Base-by-base conservation (phyloP, 345 rosid species). In the Hibiscus trionum region DNA sequence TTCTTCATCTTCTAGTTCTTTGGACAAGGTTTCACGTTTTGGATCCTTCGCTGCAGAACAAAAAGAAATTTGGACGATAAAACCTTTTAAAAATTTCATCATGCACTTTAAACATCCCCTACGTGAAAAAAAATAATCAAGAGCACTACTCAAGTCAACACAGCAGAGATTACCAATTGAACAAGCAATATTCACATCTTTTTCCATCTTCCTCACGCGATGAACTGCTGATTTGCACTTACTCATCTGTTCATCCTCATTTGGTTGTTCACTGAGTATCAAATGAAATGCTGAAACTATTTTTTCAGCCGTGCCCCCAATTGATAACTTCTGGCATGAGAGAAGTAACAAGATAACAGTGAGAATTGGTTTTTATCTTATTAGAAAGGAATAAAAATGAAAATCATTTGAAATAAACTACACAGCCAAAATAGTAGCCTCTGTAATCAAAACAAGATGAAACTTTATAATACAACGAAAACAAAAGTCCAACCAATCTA, bases 221-320 rank as follows among this genome's bases (percentile, higher is more conserved):
- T 83, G 86, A 77, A 85, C 84, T 1, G 86, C 86, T 69, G 98
- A 87, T 75, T 88, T 89, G 72, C 98, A 95, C 72, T 83, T 88
- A 55, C 71, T 86, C 94, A 89, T 90, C 82, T 90, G 97, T 55
- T 80, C 86, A 72, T 92, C 99, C 80, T 95, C 97, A 57, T 80
- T 85, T n/a, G 84, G 73, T 55, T 85, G 88, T 39, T 93, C 99
- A 71, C 88, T 82, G 49, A 86, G 84, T 19, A 95, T 85, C 86
- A 70, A 37, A 77, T 92, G 93, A 78, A 86, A 89, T 16, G 99
- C 98, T 0, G 98, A 92, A 50, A 92, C 87, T 75, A 95, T 90
- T 85, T 90, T 93, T 84, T 95, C 98, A 50, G 96, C 93, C 14
- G 84, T 75, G 56, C 96, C 85, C 66, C 99, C 97, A 72, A 88